Evolutionary conservation across 2,329 filamentous ascomycete species (phyloP).

Genomic region (Zopfia rhizophila): DNA sequence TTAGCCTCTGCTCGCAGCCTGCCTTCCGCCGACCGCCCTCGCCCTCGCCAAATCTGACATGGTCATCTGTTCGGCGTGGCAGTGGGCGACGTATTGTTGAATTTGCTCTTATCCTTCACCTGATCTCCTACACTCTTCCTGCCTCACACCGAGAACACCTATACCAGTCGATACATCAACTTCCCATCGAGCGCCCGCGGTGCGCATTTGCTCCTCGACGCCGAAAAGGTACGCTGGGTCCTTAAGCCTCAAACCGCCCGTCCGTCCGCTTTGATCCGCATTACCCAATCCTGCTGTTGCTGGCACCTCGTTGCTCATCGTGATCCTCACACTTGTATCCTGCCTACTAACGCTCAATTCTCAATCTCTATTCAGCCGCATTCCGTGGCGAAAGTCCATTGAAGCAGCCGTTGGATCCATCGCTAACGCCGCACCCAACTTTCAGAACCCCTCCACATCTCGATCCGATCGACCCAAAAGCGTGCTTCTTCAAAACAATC

Average conservation of each 20-base stretch:
- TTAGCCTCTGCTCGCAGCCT: slow-evolving; percentile 18
- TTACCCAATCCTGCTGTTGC: background rate
- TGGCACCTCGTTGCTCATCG: no score
- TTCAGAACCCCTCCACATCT: background rate
- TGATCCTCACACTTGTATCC: background rate
- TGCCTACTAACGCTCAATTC: background rate
- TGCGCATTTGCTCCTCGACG: slow-evolving; percentile 20
- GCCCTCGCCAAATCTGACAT: slow-evolving; percentile 23
- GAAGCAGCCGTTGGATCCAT: background rate
- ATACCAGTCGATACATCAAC: slow-evolving; percentile 9
- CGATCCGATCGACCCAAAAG: no score
- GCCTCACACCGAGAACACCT: slow-evolving; percentile 14
- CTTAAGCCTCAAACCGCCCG: slow-evolving; percentile 19
- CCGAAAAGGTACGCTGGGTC: slow-evolving; percentile 25
- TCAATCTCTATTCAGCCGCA: background rate
- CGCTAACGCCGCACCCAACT: background rate
- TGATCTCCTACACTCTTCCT: slow-evolving; percentile 26
- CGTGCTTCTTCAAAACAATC: no score
- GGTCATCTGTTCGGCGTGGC: slow-evolving; percentile 27
- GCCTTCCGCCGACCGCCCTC: slow-evolving; percentile 19
- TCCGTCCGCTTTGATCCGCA: slow-evolving; percentile 32
- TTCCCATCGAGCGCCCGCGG: slow-evolving; percentile 17
- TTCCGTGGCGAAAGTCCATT: slow-evolving; percentile 9
- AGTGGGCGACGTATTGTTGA: slow-evolving; percentile 25
- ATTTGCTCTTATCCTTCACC: slow-evolving; percentile 20